A percentile compares a stretch with the other conserved stretches of the same genome.
These are phyloP conservation scores for Beauveria caledonica DNA, from an alignment of 2,329 filamentous ascomycete genomes.

Conservation along the genomic window DNA sequence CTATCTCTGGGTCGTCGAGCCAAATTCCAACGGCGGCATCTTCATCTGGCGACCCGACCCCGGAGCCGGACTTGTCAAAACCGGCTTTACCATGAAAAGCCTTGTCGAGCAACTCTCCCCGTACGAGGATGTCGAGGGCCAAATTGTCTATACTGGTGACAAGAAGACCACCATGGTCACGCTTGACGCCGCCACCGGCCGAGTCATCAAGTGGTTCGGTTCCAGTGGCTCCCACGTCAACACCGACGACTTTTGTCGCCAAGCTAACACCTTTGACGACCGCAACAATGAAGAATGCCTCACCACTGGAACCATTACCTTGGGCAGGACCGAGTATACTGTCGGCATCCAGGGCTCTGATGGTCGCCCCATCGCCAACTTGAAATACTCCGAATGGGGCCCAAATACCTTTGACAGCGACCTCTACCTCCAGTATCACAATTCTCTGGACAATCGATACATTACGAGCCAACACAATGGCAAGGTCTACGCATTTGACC, in stretches of 20 bases:
- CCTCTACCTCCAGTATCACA: constrained; percentile 71
- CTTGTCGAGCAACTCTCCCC: constrained; percentile 78
- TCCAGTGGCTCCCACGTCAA: constrained; percentile 60
- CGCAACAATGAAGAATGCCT: constrained; percentile 68
- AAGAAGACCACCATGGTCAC: constrained; percentile 88
- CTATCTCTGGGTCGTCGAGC: constrained; percentile 92
- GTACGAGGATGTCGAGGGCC: constrained; percentile 64
- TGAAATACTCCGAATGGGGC: constrained; percentile 91
- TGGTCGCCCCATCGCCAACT: constrained; percentile 71
- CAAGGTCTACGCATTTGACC: constrained; percentile 71
- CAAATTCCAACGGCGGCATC: constrained; percentile 74
- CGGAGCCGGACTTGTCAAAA: constrained; percentile 52
- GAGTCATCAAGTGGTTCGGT: constrained; percentile 76
- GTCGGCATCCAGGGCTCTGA: constrained; percentile 73
- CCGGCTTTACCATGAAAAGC: constrained; percentile 71
- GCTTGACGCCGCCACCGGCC: constrained; percentile 77
- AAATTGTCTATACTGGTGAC: constrained; percentile 81
- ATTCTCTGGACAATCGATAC: constrained; percentile 79
- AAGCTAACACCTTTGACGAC: constrained; percentile 57
- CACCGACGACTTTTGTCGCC: constrained; percentile 66
- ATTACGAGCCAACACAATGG: constrained; percentile 84
- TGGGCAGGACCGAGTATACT: constrained; percentile 84
- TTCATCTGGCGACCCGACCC: constrained; percentile 72
- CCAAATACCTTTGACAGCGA: constrained; percentile 88
- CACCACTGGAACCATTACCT: constrained; percentile 68